phyloP scores from a whole-genome alignment of 805 yeast genomes.

The Wickerhamiella musiphila region DNA sequence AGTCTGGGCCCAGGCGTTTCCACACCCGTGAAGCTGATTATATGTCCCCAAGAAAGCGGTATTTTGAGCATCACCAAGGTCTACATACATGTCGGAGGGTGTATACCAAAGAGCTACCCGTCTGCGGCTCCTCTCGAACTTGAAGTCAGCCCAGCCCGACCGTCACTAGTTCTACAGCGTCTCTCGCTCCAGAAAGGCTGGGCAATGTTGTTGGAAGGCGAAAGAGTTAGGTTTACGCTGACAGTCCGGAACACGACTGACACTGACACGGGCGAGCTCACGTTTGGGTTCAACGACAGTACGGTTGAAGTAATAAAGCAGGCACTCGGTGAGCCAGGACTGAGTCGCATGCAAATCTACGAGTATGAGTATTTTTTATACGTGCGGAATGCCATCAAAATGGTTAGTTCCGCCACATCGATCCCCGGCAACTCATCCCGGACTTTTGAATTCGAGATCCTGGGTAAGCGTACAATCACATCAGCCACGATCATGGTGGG shows the following conservation, averaged over 20 bases:
- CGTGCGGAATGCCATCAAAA: conserved; percentile 37
- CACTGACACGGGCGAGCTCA: conserved; percentile 37
- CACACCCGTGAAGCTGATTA: conserved; percentile 12
- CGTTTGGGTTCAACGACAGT: conserved; percentile 54
- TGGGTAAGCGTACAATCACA: conserved; percentile 59
- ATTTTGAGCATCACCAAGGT: conserved; percentile 34
- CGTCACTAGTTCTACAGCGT: conserved; percentile 36
- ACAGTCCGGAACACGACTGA: conserved; percentile 39
- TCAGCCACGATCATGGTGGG: conserved; percentile 48
- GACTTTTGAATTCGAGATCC: conserved; percentile 36
- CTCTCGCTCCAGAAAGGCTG: conserved; percentile 43
- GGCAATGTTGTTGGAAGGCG: conserved; percentile 70
- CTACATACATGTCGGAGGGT: conserved; percentile 32
- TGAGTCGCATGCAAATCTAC: conserved; percentile 44
- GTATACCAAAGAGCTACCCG: conserved; percentile 27
- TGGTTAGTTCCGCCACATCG: conserved; percentile 18
- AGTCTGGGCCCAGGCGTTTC: conserved; percentile 16
- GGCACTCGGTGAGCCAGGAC: conserved; percentile 30
- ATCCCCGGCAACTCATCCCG: conserved; percentile 26
- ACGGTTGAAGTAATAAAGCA: conserved; percentile 46
- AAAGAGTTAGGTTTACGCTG: conserved; percentile 33
- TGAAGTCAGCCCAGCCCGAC: conserved; percentile 31
- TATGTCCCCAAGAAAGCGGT: conserved; percentile 30
- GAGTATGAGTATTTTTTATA: conserved; percentile 58
- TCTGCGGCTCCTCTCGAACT: conserved; percentile 10